Conservation (phyloP, 768 basidiomycete genomes). For the Leccinum subtestaceum region DNA sequence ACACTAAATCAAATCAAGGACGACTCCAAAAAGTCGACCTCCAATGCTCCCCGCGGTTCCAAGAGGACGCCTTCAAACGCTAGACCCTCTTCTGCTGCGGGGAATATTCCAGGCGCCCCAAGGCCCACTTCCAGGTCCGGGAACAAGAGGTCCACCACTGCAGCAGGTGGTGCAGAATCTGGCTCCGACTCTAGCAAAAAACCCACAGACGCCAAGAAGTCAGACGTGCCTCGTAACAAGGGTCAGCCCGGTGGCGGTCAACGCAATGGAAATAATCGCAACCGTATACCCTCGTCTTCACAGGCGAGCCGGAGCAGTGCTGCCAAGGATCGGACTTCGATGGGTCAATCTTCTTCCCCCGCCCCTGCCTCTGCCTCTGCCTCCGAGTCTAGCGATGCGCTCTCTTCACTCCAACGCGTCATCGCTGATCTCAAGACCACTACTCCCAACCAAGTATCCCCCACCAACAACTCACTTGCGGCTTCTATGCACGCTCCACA, state of each 20-base stretch:
- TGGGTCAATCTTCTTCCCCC: constrained; percentile 40
- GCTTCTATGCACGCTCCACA: constrained; percentile 50
- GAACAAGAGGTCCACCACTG: constrained; percentile 53
- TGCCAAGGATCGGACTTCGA: constrained; percentile 46
- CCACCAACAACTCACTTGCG: constrained; percentile 38
- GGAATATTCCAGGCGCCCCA: constrained; percentile 44
- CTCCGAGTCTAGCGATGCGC: constrained; percentile 71
- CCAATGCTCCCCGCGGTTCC: constrained; percentile 51
- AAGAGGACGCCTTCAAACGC: constrained; percentile 53
- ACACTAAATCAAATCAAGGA: constrained; percentile 54
- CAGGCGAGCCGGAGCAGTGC: constrained; percentile 53
- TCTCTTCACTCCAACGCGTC: constrained; percentile 87
- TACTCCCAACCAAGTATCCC: constrained; percentile 45
- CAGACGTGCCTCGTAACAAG: constrained; percentile 50
- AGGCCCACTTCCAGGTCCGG: constrained; percentile 65
- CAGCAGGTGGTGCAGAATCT: constrained; percentile 51
- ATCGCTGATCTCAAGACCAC: constrained; percentile 90
- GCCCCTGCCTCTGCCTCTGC: constrained; percentile 48
- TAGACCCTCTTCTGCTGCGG: constrained; percentile 41
- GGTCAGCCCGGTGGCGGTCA: constrained; percentile 45
- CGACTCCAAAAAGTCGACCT: constrained; percentile 57
- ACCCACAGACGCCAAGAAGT: constrained; percentile 52
- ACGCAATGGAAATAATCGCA: constrained; percentile 51
- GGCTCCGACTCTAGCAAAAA: constrained; percentile 74
- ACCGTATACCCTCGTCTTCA: constrained; percentile 55